Evolutionary conservation across 1,139 yeast genomes (phyloP), one percentile per base, ranked within the genome.

Genomic region (Hyphopichia pseudoburtonii): DNA sequence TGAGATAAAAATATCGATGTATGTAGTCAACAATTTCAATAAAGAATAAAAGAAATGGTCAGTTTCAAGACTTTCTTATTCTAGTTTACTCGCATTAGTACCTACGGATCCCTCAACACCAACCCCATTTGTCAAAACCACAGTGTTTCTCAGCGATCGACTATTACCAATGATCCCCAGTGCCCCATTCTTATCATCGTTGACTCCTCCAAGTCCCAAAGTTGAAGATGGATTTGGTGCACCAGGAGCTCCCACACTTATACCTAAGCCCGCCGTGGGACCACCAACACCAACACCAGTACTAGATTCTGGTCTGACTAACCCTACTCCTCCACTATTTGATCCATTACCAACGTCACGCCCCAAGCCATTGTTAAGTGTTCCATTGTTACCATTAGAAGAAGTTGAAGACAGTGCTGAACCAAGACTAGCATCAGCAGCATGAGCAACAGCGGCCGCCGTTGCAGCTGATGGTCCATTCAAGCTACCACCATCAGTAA

Each of bases 251-350:
- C 28, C 28, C 12, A 12, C 16, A 7, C 5, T 12, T n/a, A n/a
- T n/a, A n/a, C n/a, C n/a, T n/a, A n/a, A n/a, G n/a, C 30, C 17
- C 4, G 4, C 25, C 8, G 14, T 22, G 12, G 25, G 4, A 16
- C 19, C 23, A n/a, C 33, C 30, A 25, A 19, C 26, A 15, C 25
- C 12, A 3, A 15, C 22, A 8, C 18, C 17, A 11, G 33, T 16
- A 14, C 31, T 3, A 16, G 33, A 18, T n/a, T n/a, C n/a, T n/a
- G n/a, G n/a, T n/a, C n/a, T n/a, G n/a, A n/a, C n/a, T 14, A 15
- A 30, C 11, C 28, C 40, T 10, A 12, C 30, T 19, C 30, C 34
- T 23, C 34, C 37, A 17, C 25, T 32, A 9, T 24, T 31, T 5
- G 34, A 17, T 9, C 33, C 22, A 9, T 32, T 28, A 7, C 17